Base-by-base conservation (phyloP, 768 basidiomycete species). In the Naganishia randhawae region DNA sequence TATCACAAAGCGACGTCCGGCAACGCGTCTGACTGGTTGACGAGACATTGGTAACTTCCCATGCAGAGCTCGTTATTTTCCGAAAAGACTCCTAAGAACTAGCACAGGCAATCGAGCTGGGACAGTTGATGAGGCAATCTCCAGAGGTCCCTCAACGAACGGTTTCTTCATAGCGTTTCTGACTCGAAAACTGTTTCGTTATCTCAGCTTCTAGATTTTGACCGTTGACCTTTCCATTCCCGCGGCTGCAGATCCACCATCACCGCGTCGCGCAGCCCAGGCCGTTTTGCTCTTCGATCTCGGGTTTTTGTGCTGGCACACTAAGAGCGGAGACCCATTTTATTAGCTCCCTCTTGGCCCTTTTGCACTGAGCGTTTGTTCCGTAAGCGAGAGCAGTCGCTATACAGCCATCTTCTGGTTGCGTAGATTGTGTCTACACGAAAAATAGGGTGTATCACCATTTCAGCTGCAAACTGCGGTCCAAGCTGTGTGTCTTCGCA, bases 331-430 rank as follows among this genome's bases (percentile, higher is more conserved):
- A 48, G 45, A 22, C 25, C n/a, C n/a, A 48, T 37, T 61, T 29
- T 7, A 22, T 25, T 61, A 61, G 57, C 57, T 61, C 29, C 33
- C n/a, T 10, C 57, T 61, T 61, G 57, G 57, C 57, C 57, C 33
- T 41, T 35, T 3, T 61, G n/a, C 22, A n/a, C n/a, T n/a, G n/a
- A n/a, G n/a, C 19, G 35, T 55, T 42, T 8, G 16, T 17, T 6
- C 37, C 32, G 33, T 35, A 37, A 22, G 31, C 54, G 32, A 22
- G 54, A 37, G 19, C n/a, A n/a, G n/a, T n/a, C n/a, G n/a, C n/a
- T n/a, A n/a, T 35, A 33, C 57, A 41, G 57, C 57, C 57, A 61
- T 61, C 33, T 22, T 29, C 53, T 35, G 39, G 57, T 41, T 25
- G 37, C 37, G 57, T 37, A 61, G 29, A 37, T 55, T n/a, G 54